Conservation (phyloP, 106 monocot species). For the Dactylorhiza incarnata region DNA sequence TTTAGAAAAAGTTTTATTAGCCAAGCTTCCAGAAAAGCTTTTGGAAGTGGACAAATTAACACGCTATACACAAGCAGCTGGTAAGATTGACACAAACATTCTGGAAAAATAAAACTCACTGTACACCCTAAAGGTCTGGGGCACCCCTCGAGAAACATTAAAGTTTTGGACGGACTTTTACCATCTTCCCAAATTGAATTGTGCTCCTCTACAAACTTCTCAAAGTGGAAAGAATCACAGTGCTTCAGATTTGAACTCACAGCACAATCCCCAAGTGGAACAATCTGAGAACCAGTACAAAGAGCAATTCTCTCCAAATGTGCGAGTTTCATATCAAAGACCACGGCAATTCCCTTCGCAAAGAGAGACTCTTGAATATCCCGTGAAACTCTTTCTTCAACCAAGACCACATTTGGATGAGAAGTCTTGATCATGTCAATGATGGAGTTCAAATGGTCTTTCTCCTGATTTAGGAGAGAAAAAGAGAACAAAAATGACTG, state of each 20-base stretch:
- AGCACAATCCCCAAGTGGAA: constrained; percentile 37
- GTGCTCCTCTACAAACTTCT: constrained; percentile 75
- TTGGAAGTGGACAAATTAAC: background rate
- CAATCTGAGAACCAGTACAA: constrained; percentile 73
- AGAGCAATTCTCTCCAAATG: constrained; percentile 77
- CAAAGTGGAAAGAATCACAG: constrained; percentile 72
- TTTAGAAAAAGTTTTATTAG: background rate
- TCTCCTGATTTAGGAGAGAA: constrained; percentile 43
- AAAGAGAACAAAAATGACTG: constrained; percentile 7
- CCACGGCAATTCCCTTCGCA: constrained; percentile 58
- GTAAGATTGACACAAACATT: background rate
- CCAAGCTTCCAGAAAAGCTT: background rate
- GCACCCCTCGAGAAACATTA: constrained; percentile 89
- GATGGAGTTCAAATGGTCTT: constrained; percentile 44
- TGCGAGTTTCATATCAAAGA: constrained; percentile 77
- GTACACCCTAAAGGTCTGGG: constrained; percentile 88
- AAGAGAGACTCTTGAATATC: constrained; percentile 67
- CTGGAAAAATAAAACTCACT: constrained; percentile 33
- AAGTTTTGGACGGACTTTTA: constrained; percentile 59
- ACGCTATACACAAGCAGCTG: background rate
- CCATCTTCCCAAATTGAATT: constrained; percentile 40
- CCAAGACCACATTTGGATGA: constrained; percentile 80
- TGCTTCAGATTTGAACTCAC: constrained; percentile 34
- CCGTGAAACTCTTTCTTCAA: constrained; percentile 87
- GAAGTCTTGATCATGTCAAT: constrained; percentile 58